Evolutionary conservation across 164 flowering plant species (phyloP).

Genomic region (Amborella trichopoda): DNA sequence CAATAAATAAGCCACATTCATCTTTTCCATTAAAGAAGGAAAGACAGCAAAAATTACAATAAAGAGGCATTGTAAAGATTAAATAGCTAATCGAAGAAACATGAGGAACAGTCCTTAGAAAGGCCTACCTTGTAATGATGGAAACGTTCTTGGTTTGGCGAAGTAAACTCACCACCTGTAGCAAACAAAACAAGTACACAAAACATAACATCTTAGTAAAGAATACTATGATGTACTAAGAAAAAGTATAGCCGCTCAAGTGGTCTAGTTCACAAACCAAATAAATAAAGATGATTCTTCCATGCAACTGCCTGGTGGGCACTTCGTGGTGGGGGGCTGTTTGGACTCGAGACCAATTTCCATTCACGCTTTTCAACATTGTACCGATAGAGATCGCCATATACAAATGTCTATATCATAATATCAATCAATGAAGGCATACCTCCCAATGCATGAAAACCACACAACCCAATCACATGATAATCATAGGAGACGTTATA

Average conservation of each 20-base stretch:
- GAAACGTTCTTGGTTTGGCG: slow-evolving; percentile 98
- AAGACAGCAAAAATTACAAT: too few relatives aligned
- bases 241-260: too few relatives aligned
- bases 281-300: slow-evolving; percentile 87
- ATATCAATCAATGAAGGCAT: too few relatives aligned
- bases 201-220: not conserved
- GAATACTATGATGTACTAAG: not conserved
- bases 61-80: too few relatives aligned
- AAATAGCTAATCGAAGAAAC: too few relatives aligned
- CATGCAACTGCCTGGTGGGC: slow-evolving; percentile 95
- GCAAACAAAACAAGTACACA: slow-evolving; percentile 1
- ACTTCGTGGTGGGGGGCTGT: slow-evolving; percentile 99
- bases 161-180: slow-evolving; percentile 96
- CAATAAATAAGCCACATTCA: not conserved
- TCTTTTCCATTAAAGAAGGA: too few relatives aligned
- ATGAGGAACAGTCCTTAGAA: too few relatives aligned
- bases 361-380: slow-evolving; percentile 88
- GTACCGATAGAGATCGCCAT: slow-evolving; percentile 82
- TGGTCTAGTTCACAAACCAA: slow-evolving; percentile 29
- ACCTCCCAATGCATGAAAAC: too few relatives aligned
- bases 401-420: slow-evolving; percentile 75
- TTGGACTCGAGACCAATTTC: slow-evolving; percentile 93
- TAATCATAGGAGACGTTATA: too few relatives aligned
- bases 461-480: too few relatives aligned
- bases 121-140: slow-evolving; percentile 97